Base-by-base conservation (phyloP, 805 yeast genomes). In the Wickerhamomyces canadensis region DNA sequence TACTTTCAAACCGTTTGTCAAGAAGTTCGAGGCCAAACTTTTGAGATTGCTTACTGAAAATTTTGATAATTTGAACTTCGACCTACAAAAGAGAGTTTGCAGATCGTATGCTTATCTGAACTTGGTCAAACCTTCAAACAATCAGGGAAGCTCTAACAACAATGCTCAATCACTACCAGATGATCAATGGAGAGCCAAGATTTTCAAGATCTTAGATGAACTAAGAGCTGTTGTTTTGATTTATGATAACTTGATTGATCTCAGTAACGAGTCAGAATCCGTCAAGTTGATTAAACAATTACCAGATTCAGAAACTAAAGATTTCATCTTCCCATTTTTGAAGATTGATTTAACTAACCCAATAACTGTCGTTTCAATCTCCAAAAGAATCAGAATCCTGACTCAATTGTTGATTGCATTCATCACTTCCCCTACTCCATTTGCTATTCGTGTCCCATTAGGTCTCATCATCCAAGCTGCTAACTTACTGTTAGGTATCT, bases 1-100 rank as follows among this genome's bases (percentile, higher is more conserved):
- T 2, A 82, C 94, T 2, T 84, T 85, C 54, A 74, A 89, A 57
- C 95, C 95, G 12, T 80, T 70, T 61, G 82, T 81, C 5, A 72
- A 76, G 40, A 80, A 78, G 48, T 76, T 74, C 45, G 77, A 78
- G 48, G 57, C 54, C 11, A 70, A 65, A 22, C 58, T 79, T 22
- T 41, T 63, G 9, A 47, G 45, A 6, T 52, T 74, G 41, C 57
- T 68, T 27, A 52, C 41, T 27, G 55, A 49, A 37, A 61, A 55
- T 51, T 70, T 61, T 48, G 52, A 54, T 13, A 63, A 55, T 33
- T 65, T 70, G 42, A 70, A 75, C 22, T 26, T 36, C 0, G 40
- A 48, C 0, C 59, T 79, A 33, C 68, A 73, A 48, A 37, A 44
- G 4, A 52, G 57, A 11, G 63, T 78, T 12, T 68, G 73, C 43